A percentile compares a stretch with the other conserved stretches of the same genome.
Evolutionary conservation across 345 rosid species (phyloP).

Genomic region (Populus euphratica): DNA sequence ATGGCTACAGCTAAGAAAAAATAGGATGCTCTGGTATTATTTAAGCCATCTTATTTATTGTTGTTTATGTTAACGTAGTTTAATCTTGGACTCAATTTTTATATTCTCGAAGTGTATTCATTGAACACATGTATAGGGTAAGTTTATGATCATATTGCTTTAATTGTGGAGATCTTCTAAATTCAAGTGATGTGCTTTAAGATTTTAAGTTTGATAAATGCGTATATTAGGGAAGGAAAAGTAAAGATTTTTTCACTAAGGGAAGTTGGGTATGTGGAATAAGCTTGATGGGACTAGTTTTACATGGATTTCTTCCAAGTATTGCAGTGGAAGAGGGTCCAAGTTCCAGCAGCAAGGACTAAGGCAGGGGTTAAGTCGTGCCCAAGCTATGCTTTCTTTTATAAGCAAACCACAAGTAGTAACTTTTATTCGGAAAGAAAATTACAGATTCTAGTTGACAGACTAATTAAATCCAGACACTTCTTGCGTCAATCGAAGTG

Average conservation of each 20-base stretch:
- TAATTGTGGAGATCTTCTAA: constrained; percentile 1
- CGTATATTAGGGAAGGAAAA: constrained; percentile 74
- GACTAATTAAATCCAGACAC: neutral
- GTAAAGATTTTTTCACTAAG: constrained; percentile 76
- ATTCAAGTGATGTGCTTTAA: constrained; percentile 4
- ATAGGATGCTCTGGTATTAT: constrained; percentile 79
- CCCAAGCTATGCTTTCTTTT: neutral
- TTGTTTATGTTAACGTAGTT: neutral
- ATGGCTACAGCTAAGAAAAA: constrained; percentile 91
- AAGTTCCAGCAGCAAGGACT: too few relatives aligned
- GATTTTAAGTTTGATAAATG: constrained; percentile 10
- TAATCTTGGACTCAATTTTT: neutral
- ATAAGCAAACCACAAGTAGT: neutral
- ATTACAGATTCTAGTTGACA: neutral
- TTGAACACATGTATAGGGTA: too few relatives aligned
- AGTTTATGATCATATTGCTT: constrained; percentile 1
- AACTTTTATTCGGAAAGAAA: neutral
- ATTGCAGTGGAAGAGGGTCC: too few relatives aligned
- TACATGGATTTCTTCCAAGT: too few relatives aligned
- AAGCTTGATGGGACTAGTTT: too few relatives aligned
- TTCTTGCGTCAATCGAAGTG: neutral
- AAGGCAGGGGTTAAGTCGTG: too few relatives aligned
- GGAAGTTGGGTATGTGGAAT: constrained; percentile 72
- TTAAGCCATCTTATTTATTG: neutral
- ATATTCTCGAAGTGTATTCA: neutral